phyloP scores from a whole-genome alignment of 2,329 filamentous ascomycete species.

The Ascochyta fabae region DNA sequence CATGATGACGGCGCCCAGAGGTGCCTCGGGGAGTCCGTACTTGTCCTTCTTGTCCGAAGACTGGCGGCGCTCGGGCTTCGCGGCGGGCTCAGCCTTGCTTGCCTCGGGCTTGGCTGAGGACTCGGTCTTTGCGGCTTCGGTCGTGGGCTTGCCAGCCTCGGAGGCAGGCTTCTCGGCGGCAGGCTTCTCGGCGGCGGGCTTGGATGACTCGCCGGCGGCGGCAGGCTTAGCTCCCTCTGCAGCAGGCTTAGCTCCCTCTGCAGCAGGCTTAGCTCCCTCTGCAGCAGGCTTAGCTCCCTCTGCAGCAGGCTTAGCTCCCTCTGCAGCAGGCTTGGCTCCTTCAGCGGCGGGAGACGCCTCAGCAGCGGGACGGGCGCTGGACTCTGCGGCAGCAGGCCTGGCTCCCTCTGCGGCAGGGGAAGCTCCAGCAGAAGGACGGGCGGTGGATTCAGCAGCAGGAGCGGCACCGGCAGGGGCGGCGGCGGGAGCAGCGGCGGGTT shows the following conservation, averaged over 20 bases:
- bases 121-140: constrained; percentile 13
- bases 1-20: constrained; percentile 39
- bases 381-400: neutral
- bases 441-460: constrained; percentile 2
- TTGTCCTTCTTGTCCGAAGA: constrained; percentile 28
- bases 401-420: neutral
- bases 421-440: neutral
- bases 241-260: neutral
- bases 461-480: neutral
- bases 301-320: neutral
- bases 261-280: neutral
- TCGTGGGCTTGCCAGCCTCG: constrained; percentile 1
- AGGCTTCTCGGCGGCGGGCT: constrained; percentile 10
- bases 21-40: constrained; percentile 25
- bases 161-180: constrained; percentile 2
- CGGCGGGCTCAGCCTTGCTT: constrained; percentile 15
- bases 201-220: neutral
- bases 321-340: no score
- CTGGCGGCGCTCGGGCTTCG: constrained; percentile 29
- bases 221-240: neutral
- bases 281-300: constrained; percentile 9
- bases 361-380: no score
- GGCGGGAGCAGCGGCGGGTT: constrained; percentile 9
- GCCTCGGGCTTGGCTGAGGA: constrained; percentile 16
- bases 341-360: no score